Conservation (phyloP, 306 rosid genomes). For the Alnus glutinosa region DNA sequence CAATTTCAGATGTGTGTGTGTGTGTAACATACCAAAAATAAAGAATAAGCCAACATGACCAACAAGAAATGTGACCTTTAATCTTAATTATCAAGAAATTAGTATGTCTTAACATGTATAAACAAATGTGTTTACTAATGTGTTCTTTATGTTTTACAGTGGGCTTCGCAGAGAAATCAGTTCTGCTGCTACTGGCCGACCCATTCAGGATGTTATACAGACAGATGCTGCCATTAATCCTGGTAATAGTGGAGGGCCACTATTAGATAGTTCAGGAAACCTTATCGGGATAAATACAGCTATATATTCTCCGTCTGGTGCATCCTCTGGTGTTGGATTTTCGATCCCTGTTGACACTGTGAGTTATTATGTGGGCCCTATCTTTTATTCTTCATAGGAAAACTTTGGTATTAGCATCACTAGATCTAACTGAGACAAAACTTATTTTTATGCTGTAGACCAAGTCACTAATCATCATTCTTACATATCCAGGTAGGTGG, state of each 20-base stretch:
- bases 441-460: slow-evolving; percentile 8
- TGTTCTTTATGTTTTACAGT: slow-evolving; percentile 40
- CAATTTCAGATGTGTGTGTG: neutral
- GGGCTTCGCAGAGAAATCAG: slow-evolving; percentile 98
- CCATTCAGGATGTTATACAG: slow-evolving; percentile 98
- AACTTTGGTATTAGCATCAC: slow-evolving; percentile 11
- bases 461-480: slow-evolving; percentile 13
- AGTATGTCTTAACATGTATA: neutral
- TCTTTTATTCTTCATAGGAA: neutral
- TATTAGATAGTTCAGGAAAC: slow-evolving; percentile 91
- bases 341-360: slow-evolving; percentile 98
- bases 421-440: slow-evolving; percentile 6
- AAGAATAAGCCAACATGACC: neutral
- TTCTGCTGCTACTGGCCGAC: slow-evolving; percentile 99
- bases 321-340: slow-evolving; percentile 97
- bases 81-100: neutral
- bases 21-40: too few relatives aligned
- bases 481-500: slow-evolving; percentile 67
- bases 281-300: slow-evolving; percentile 98
- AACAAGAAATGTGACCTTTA: slow-evolving; percentile 13
- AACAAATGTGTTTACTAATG: slow-evolving; percentile 15
- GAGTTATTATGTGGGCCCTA: slow-evolving; percentile 37
- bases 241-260: slow-evolving; percentile 99
- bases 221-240: slow-evolving; percentile 99
- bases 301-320: slow-evolving; percentile 96